phyloP scores from a whole-genome alignment of 345 rosid genomes.

The Lepidium aucheri region DNA sequence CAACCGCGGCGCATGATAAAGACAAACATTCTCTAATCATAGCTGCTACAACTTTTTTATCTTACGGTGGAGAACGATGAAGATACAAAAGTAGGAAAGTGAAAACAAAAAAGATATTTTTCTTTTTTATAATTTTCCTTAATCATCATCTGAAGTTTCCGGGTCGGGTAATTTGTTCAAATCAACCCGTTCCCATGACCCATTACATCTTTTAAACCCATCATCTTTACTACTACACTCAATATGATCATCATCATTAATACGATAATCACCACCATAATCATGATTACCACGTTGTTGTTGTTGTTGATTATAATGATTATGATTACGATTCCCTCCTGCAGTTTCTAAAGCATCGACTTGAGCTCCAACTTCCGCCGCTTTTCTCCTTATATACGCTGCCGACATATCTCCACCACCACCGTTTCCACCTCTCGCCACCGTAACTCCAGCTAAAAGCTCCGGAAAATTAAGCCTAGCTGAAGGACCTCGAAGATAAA shows the following conservation, averaged over 20 bases:
- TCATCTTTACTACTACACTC: conserved; percentile 16
- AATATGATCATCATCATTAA: conserved; percentile 11
- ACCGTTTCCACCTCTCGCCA: conserved; percentile 15
- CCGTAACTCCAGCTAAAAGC: conserved; percentile 46
- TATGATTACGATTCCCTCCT: conserved; percentile 21
- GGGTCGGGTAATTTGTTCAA: conserved; percentile 91
- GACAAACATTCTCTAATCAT: conserved; percentile 1
- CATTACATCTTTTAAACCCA: conserved; percentile 37
- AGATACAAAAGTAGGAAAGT: neutral
- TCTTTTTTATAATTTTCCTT: conserved; percentile 4
- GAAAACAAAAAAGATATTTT: neutral
- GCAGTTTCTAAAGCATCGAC: conserved; percentile 83
- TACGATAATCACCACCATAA: conserved; percentile 7
- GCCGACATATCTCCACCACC: conserved; percentile 71
- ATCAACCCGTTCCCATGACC: conserved; percentile 62
- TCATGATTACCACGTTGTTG: conserved; percentile 17
- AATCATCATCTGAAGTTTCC: conserved; percentile 61
- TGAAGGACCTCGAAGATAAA: conserved; percentile 79
- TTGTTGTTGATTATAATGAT: neutral
- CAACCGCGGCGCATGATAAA: conserved; percentile 14
- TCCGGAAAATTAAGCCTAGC: conserved; percentile 95
- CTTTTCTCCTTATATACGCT: conserved; percentile 83
- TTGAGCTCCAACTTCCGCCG: conserved; percentile 86
- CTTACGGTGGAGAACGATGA: neutral
- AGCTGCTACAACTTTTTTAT: neutral